These are phyloP conservation scores for Ascochyta viciae-villosae DNA, from an alignment of 2,329 filamentous ascomycete species.

Conservation along the genomic window DNA sequence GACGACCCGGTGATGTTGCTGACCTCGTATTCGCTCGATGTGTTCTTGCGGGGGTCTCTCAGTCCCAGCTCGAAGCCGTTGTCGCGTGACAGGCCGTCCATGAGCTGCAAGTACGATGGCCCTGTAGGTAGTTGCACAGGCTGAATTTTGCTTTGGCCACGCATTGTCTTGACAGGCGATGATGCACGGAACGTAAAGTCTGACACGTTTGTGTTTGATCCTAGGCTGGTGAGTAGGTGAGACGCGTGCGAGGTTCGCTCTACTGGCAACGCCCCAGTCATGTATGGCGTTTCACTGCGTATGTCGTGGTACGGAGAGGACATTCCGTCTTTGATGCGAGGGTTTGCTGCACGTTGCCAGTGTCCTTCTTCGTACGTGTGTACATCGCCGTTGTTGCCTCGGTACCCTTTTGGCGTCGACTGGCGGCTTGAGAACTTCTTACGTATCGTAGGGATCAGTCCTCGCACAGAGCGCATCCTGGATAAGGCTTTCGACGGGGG, in stretches of 20 bases:
- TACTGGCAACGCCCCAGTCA: slow-evolving; percentile 36
- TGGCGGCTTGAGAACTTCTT: slow-evolving; percentile 30
- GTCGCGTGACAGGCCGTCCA: slow-evolving; percentile 38
- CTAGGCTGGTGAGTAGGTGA: slow-evolving; percentile 6
- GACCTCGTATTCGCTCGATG: background rate
- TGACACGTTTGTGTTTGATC: slow-evolving; percentile 11
- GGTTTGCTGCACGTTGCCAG: slow-evolving; percentile 9
- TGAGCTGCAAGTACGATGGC: slow-evolving; percentile 41
- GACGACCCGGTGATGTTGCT: slow-evolving; percentile 4
- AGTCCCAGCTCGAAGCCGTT: slow-evolving; percentile 33
- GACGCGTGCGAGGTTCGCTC: slow-evolving; percentile 14
- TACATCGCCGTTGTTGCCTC: background rate
- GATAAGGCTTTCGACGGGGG: slow-evolving; percentile 43
- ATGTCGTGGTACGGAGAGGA: slow-evolving; percentile 2
- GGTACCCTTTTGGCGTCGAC: slow-evolving; percentile 4
- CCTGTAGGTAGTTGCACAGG: slow-evolving; percentile 26
- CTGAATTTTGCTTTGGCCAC: background rate
- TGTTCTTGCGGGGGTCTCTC: slow-evolving; percentile 34
- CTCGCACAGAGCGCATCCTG: slow-evolving; percentile 37
- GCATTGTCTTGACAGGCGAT: slow-evolving; percentile 22
- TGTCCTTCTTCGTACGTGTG: slow-evolving; percentile 20
- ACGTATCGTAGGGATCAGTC: slow-evolving; percentile 31
- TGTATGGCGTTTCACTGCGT: slow-evolving; percentile 23
- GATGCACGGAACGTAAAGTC: slow-evolving; percentile 31
- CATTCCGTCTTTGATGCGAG: background rate